Percentiles rank a stretch among this genome's conserved stretches.
Conservation (phyloP, 352 stramenopile species). For the Hyphochytrium catenoides region DNA sequence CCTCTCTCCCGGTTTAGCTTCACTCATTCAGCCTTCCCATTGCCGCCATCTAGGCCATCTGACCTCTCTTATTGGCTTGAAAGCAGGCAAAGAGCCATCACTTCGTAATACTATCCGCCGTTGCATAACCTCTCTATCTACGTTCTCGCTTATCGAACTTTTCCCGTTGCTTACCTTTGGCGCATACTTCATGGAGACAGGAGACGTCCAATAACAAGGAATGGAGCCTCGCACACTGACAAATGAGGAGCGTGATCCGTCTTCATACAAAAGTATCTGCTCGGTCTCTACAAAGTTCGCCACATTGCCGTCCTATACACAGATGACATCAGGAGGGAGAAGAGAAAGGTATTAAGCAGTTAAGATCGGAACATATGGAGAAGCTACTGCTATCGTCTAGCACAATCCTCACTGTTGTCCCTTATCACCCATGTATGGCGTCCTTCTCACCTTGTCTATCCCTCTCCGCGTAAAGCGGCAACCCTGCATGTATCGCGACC, state of each 20-base stretch:
- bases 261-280: slow-evolving; percentile 56
- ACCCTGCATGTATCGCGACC: slow-evolving; percentile 49
- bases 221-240: slow-evolving; percentile 70
- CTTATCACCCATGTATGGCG: too few relatives aligned
- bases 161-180: slow-evolving; percentile 42
- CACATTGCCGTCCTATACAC: slow-evolving; percentile 35
- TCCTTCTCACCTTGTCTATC: slow-evolving; percentile 34
- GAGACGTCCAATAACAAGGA: slow-evolving; percentile 72
- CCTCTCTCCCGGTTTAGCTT: too few relatives aligned
- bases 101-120: too few relatives aligned
- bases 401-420: too few relatives aligned
- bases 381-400: too few relatives aligned
- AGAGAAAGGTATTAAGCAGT: not conserved
- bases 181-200: slow-evolving; percentile 72
- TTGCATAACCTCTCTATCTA: too few relatives aligned
- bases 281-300: slow-evolving; percentile 90
- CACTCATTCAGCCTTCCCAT: too few relatives aligned
- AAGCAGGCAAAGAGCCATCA: not conserved
- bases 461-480: slow-evolving; percentile 76
- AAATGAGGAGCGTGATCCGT: slow-evolving; percentile 27
- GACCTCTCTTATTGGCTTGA: slow-evolving; percentile 11
- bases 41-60: too few relatives aligned
- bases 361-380: not conserved
- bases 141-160: slow-evolving; percentile 16
- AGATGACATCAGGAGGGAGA: slow-evolving; percentile 1